Evolutionary conservation across 2,329 filamentous ascomycete genomes (phyloP).

Genomic region (Domatiomyces globalis): DNA sequence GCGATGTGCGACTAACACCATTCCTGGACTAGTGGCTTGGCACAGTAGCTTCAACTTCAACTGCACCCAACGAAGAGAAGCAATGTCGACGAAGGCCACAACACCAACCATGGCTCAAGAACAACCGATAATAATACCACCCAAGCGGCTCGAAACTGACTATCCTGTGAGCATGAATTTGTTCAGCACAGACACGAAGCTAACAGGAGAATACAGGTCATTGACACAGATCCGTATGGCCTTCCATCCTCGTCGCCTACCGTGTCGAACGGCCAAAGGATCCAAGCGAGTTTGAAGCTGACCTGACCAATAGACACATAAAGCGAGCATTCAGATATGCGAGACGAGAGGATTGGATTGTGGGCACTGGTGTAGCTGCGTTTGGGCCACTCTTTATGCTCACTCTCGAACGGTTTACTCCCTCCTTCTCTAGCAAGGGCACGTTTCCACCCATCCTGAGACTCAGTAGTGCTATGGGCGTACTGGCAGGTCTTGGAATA

Average conservation of each 20-base stretch:
- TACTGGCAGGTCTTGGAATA: constrained; percentile 66
- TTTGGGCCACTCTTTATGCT: constrained; percentile 60
- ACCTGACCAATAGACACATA: constrained; percentile 45
- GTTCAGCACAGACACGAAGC: constrained; percentile 7
- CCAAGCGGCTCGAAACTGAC: constrained; percentile 66
- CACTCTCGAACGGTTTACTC: constrained; percentile 69
- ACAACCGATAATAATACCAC: constrained; percentile 44
- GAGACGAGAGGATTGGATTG: constrained; percentile 65
- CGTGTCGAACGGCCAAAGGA: background rate
- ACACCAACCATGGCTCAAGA: constrained; percentile 11
- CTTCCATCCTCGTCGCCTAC: constrained; percentile 6
- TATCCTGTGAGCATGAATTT: constrained; percentile 57
- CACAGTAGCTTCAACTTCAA: background rate
- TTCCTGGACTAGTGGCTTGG: background rate
- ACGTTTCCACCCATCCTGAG: constrained; percentile 76
- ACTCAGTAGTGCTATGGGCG: constrained; percentile 56
- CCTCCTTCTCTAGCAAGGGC: constrained; percentile 68
- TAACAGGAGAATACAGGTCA: constrained; percentile 52
- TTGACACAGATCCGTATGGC: constrained; percentile 94
- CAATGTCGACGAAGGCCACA: background rate
- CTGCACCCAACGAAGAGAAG: background rate
- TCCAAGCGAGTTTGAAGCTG: background rate
- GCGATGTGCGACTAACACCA: background rate
- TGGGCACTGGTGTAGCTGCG: constrained; percentile 54
- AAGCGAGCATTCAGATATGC: constrained; percentile 81